Evolutionary conservation across 1,284 basidiomycete genomes (phyloP).

Genomic region (Kalmanozyma brasiliensis): DNA sequence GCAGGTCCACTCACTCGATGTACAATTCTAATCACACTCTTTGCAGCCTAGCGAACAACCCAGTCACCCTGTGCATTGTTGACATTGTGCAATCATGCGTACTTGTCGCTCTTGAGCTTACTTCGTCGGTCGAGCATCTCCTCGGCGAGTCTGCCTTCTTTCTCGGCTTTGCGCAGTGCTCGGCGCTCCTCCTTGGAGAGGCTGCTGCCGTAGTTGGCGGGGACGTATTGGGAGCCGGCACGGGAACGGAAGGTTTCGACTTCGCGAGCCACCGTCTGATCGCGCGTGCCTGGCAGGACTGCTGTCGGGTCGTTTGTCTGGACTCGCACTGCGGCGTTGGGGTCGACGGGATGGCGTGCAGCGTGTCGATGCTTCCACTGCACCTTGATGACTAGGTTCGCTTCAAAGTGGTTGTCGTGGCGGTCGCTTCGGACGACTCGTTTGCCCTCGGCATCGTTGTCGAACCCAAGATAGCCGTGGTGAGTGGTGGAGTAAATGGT

Average conservation of each 20-base stretch:
- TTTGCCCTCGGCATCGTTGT: constrained; percentile 40
- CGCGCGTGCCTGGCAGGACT: constrained; percentile 8
- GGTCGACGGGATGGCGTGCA: constrained; percentile 27
- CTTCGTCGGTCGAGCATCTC: constrained; percentile 61
- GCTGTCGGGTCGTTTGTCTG: constrained; percentile 37
- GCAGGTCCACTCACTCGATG: constrained; percentile 38
- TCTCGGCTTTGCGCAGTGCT: constrained; percentile 55
- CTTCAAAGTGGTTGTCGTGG: constrained; percentile 11
- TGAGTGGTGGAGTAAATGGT: constrained; percentile 16
- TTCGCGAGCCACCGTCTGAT: constrained; percentile 31
- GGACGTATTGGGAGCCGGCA: constrained; percentile 36
- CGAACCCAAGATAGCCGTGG: constrained; percentile 47
- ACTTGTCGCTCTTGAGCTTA: constrained; percentile 55
- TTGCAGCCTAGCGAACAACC: no score
- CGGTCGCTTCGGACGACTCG: constrained; percentile 51
- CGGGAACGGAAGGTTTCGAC: constrained; percentile 25
- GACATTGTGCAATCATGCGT: no score
- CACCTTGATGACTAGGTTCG: constrained; percentile 45
- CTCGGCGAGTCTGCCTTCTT: constrained; percentile 61
- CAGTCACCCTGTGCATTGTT: no score
- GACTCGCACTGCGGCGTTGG: constrained; percentile 1
- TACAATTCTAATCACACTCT: constrained; percentile 13
- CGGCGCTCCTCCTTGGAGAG: constrained; percentile 36
- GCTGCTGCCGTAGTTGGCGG: constrained; percentile 19
- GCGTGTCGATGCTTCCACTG: constrained; percentile 62